A percentile compares a stretch with the other conserved stretches of the same genome.
These are phyloP conservation scores for Suillus tomentosus DNA, from an alignment of 768 basidiomycete species.

Conservation along the genomic window DNA sequence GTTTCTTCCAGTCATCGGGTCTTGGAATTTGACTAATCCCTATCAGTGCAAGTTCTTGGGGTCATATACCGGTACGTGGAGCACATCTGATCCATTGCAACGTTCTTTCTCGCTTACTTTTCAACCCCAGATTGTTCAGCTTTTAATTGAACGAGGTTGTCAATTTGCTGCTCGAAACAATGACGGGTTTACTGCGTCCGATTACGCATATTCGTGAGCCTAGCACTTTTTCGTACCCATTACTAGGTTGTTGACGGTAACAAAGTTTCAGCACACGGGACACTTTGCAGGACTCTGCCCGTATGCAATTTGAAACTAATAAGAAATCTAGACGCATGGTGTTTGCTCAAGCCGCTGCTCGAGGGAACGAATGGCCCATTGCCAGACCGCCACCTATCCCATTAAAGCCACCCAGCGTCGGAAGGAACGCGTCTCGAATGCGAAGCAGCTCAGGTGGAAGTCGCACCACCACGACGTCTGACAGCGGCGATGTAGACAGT, in stretches of 20 bases:
- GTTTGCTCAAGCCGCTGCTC: slow-evolving; percentile 70
- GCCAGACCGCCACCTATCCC: slow-evolving; percentile 49
- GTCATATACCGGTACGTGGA: slow-evolving; percentile 69
- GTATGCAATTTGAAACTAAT: slow-evolving; percentile 76
- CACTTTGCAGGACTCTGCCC: slow-evolving; percentile 79
- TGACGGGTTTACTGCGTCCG: slow-evolving; percentile 87
- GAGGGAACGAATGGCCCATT: slow-evolving; percentile 60
- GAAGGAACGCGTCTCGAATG: slow-evolving; percentile 52
- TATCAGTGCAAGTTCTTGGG: slow-evolving; percentile 83
- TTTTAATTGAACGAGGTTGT: slow-evolving; percentile 88
- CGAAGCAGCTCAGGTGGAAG: slow-evolving; percentile 83
- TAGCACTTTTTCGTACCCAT: neutral
- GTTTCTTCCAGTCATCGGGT: slow-evolving; percentile 30
- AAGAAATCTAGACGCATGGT: slow-evolving; percentile 73
- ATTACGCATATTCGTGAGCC: slow-evolving; percentile 73
- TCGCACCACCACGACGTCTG: slow-evolving; percentile 74
- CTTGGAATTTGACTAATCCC: slow-evolving; percentile 14
- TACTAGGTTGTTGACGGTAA: slow-evolving; percentile 11
- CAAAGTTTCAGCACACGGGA: slow-evolving; percentile 72
- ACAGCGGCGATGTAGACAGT: slow-evolving; percentile 65
- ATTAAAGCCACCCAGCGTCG: slow-evolving; percentile 41
- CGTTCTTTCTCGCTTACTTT: slow-evolving; percentile 18
- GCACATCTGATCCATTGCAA: slow-evolving; percentile 4
- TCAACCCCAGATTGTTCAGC: slow-evolving; percentile 64
- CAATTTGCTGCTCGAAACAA: slow-evolving; percentile 84